Conservation (phyloP, 805 yeast species). For the Candida pseudofarinosa region DNA sequence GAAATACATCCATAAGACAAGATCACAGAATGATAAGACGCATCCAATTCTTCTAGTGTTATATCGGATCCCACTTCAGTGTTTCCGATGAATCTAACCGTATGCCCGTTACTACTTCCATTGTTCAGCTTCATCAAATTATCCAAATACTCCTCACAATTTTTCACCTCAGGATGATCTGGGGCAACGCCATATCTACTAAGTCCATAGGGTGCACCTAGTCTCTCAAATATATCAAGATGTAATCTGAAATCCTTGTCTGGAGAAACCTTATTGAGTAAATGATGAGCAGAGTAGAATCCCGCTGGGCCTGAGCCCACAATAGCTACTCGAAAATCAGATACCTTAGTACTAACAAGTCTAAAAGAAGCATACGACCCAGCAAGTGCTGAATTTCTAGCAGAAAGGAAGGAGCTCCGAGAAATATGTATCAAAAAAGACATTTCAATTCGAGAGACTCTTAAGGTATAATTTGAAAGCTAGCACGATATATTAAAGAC, state of each 20-base stretch:
- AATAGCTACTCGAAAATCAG: constrained; percentile 53
- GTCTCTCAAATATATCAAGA: constrained; percentile 75
- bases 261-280: constrained; percentile 46
- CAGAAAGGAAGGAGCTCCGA: too few species aligned
- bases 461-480: too few species aligned
- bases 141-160: constrained; percentile 69
- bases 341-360: constrained; percentile 1
- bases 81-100: constrained; percentile 62
- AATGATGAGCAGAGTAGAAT: constrained; percentile 78
- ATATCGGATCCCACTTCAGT: constrained; percentile 64
- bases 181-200: constrained; percentile 98
- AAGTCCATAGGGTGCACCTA: constrained; percentile 89
- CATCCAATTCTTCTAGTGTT: constrained; percentile 42
- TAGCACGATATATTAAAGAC: too few species aligned
- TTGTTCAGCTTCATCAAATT: constrained; percentile 32
- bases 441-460: too few species aligned
- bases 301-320: constrained; percentile 98
- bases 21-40: constrained; percentile 67
- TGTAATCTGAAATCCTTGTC: constrained; percentile 25
- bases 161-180: constrained; percentile 95
- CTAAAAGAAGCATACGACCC: not conserved
- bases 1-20: constrained; percentile 77
- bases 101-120: constrained; percentile 9
- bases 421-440: too few species aligned
- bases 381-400: too few species aligned